A percentile compares a stretch with the other conserved stretches of the same genome.
Conservation (phyloP, 164 flowering plant genomes). For the Litsea cubeba region DNA sequence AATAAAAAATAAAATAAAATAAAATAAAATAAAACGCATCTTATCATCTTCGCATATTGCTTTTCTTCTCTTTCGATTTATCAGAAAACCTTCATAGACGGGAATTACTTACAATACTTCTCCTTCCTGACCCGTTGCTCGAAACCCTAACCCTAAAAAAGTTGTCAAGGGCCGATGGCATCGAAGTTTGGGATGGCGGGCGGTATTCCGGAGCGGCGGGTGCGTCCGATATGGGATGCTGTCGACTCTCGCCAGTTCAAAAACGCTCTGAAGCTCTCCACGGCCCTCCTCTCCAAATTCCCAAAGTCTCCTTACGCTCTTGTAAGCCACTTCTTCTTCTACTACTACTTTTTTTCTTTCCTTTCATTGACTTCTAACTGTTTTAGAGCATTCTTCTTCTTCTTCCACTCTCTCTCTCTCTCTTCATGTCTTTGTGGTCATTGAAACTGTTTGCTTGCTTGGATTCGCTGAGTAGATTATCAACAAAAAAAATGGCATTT, state of each 20-base stretch:
- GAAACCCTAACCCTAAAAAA: neutral
- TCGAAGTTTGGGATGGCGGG: slow-evolving; percentile 81
- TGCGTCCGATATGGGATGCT: slow-evolving; percentile 96
- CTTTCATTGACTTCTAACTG: too few relatives aligned
- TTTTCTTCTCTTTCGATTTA: too few relatives aligned
- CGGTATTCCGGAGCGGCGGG: slow-evolving; percentile 88
- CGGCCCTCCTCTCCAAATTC: slow-evolving; percentile 58
- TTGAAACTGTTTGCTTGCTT: neutral
- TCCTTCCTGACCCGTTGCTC: neutral
- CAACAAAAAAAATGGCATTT: too few relatives aligned
- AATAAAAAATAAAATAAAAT: too few relatives aligned
- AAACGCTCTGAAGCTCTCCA: slow-evolving; percentile 63
- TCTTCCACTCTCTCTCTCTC: too few relatives aligned
- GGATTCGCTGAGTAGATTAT: too few relatives aligned
- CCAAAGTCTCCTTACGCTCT: slow-evolving; percentile 81
- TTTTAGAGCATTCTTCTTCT: too few relatives aligned
- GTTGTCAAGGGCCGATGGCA: slow-evolving; percentile 37
- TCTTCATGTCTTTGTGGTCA: too few relatives aligned
- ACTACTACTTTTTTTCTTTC: neutral
- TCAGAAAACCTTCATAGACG: too few relatives aligned
- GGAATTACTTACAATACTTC: too few relatives aligned
- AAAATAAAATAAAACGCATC: too few relatives aligned
- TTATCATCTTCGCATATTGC: too few relatives aligned
- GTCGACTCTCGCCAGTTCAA: slow-evolving; percentile 92
- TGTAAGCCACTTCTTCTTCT: slow-evolving; percentile 31